Conservation (phyloP, 176 grass and related monocot species). For the Oryza coarctata region DNA sequence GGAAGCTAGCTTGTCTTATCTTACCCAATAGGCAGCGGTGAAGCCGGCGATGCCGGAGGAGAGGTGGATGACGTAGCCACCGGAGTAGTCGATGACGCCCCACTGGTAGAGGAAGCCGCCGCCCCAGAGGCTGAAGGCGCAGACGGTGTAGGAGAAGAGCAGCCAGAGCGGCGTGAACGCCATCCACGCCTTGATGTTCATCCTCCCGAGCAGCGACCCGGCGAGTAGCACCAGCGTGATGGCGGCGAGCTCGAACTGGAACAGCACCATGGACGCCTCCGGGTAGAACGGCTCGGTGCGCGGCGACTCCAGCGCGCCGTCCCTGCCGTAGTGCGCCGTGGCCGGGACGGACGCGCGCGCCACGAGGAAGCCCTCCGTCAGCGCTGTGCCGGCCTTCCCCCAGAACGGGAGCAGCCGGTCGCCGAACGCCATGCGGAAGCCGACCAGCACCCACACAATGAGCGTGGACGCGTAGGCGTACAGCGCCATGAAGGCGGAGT, state of each 20-base stretch:
- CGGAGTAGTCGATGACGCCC: constrained; percentile 97
- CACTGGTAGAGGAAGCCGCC: constrained; percentile 79
- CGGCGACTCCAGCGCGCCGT: constrained; percentile 39
- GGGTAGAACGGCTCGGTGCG: constrained; percentile 64
- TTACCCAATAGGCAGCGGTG: constrained; percentile 81
- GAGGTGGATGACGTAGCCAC: constrained; percentile 92
- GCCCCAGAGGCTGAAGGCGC: constrained; percentile 79
- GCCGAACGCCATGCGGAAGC: constrained; percentile 78
- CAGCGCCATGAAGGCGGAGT: constrained; percentile 81
- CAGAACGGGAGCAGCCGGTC: constrained; percentile 70
- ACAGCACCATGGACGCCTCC: constrained; percentile 67
- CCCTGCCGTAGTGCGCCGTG: constrained; percentile 45
- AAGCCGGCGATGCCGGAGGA: constrained; percentile 78
- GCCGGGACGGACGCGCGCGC: constrained; percentile 46
- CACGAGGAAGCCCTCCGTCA: constrained; percentile 50
- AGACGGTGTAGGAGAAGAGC: constrained; percentile 66
- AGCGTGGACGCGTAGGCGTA: constrained; percentile 77
- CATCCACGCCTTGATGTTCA: constrained; percentile 91
- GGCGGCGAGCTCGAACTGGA: constrained; percentile 70
- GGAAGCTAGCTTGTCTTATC: background rate
- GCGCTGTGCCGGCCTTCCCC: constrained; percentile 56
- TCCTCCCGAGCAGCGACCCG: constrained; percentile 65
- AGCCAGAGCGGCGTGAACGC: constrained; percentile 71
- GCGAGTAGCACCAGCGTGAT: constrained; percentile 77
- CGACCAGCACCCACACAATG: constrained; percentile 75